Evolutionary conservation across 108 stramenopile species (phyloP).

Genomic region (Pseudonitzschia multiseries): DNA sequence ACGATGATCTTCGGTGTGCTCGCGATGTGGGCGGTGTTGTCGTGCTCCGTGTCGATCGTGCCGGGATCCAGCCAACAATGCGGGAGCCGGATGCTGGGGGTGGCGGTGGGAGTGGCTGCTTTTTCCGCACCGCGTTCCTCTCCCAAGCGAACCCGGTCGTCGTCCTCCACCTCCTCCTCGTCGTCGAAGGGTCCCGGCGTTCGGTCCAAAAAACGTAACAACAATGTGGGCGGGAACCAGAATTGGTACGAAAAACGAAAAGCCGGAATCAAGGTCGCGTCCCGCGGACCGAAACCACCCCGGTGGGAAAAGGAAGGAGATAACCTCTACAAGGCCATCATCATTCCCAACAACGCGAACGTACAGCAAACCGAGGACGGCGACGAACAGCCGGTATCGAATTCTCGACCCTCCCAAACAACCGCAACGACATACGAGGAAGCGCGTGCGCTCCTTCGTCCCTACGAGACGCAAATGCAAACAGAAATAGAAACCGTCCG

Average conservation of each 20-base stretch:
- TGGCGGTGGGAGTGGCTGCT: no score
- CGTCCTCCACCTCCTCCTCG: no score
- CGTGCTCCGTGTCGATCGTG: neutral
- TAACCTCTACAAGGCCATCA: conserved; percentile 42
- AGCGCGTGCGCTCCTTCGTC: conserved; percentile 5
- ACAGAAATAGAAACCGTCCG: no score
- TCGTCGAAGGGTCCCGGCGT: no score
- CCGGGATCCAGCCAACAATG: neutral
- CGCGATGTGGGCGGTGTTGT: neutral
- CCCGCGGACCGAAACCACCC: conserved; percentile 48
- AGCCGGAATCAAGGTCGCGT: conserved; percentile 32
- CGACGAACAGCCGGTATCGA: neutral
- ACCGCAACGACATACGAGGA: neutral
- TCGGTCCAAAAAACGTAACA: neutral
- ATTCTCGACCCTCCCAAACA: neutral
- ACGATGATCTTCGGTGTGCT: neutral
- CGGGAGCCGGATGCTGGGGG: neutral
- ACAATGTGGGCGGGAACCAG: neutral
- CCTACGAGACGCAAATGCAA: neutral
- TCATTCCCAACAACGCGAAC: conserved; percentile 6
- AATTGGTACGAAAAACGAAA: conserved; percentile 36
- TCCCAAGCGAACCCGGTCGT: no score
- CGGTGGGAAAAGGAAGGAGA: conserved; percentile 82
- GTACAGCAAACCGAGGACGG: neutral
- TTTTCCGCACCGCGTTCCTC: no score